Base-by-base conservation (phyloP, 2,329 filamentous ascomycete species). In the Talaromyces amestolkiae region DNA sequence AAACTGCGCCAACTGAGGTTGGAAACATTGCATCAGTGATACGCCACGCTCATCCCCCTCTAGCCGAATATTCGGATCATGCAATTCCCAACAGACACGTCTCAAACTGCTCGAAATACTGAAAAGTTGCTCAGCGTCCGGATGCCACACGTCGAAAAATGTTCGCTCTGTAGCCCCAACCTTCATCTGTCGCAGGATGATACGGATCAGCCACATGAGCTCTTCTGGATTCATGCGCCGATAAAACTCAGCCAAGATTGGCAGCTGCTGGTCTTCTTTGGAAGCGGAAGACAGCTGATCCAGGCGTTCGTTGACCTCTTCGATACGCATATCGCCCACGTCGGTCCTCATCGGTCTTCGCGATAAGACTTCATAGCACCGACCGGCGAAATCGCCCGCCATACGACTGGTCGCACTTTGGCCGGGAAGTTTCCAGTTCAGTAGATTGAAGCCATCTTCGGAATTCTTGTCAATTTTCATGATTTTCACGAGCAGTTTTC, bases 1-100 rank as follows among this genome's bases (percentile, higher is more conserved):
- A 69, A 96, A 97, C 69, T 95, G 91, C 4, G 95, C 95, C 41
- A 99, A 84, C 76, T 98, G 95, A 6, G 95, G 95, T 73, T 98
- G 94, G 74, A 98, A 98, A 75, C 93, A 97, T 73, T 95, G 90
- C 92, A 97, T 97, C 39, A 98, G 80, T 1, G 85, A 82, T 15
- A 98, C 88, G 0, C 90, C 89, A 0, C 88, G 85, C 61, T 93
- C 88, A 27, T 92, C 90, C 41, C 88, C 88, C 69, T 92, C 87
- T 2, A 99, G 83, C 3, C 91, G 86, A 11, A 91, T 77, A 43
- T 85, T 82, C 0, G 89, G 89, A 73, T 97, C 89, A 70, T 86
- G 87, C 2, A 99, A 81, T 75, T 98, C 93, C 94, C 95, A 98
- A 73, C 95, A 99, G 0, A 99, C 94, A 43, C 93, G 86, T 7